Base-by-base conservation (phyloP, 2,329 filamentous ascomycete species). In the Monilinia fructigena region DNA sequence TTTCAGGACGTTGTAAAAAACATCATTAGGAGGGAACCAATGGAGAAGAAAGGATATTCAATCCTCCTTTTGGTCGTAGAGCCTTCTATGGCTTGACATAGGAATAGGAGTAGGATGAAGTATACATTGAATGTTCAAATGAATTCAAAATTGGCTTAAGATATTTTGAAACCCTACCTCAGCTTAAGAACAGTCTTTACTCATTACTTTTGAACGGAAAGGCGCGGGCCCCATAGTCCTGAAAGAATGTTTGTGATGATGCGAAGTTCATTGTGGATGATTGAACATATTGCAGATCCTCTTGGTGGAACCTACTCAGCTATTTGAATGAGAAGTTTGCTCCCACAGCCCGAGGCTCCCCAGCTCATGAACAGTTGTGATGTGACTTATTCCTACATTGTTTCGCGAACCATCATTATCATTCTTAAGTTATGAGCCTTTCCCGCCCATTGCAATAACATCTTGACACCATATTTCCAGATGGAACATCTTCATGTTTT, bases 71-170 rank as follows among this genome's bases (percentile, higher is more conserved):
- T 23, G 12, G 20, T 14, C 31, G 48, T 23, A 26, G 38, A 12
- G 23, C 12, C 40, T 42, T 35, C 28, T 60, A 35, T 40, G 20
- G 45, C 45, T 60, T 50, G 58, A 60, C 50, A 26, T 20, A 50
- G 16, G 28, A 11, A 60, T 50, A 38, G 10, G 45, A 26, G 31
- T n/a, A 38, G 28, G 4, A 26, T 26, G 14, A 12, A 26, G 8
- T 18, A 26, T 59, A n/a, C 11, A 31, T 35, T 47, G 12, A 47
- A 48, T 59, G 42, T n/a, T 6, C 5, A 2, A 59, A 31, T 35
- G 12, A 2, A 35, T 31, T 8, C 7, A 8, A 31, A n/a, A 31
- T 12, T 35, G 20, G 26, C 3, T 23, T 6, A 2, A 35, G 1
- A 31, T 47, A 47, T 7, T 47, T 35, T 7, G 20, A 47, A 35